phyloP scores from a whole-genome alignment of 2,329 filamentous ascomycete genomes.

The Fusarium buxicola region DNA sequence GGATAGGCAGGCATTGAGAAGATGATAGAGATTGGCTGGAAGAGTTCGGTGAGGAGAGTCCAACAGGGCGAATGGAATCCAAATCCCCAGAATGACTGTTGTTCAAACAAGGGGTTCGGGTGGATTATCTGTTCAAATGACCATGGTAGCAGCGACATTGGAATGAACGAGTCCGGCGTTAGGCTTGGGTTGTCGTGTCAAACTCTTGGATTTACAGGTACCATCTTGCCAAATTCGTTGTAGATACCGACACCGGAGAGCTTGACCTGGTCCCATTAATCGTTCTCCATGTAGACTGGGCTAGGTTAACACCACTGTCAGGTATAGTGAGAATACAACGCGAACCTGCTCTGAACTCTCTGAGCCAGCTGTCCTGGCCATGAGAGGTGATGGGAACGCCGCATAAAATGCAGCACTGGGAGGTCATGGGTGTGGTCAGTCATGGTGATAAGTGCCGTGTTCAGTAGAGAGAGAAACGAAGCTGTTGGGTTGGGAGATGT shows the following conservation, averaged over 20 bases:
- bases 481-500: too few species aligned
- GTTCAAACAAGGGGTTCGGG: not conserved
- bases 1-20: conserved; percentile 22
- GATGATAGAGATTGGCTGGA: not conserved
- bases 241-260: not conserved
- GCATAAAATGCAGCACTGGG: too few species aligned
- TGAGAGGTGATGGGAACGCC: too few species aligned
- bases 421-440: too few species aligned
- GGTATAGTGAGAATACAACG: too few species aligned
- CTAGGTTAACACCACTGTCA: not conserved
- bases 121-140: not conserved
- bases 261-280: not conserved
- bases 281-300: not conserved
- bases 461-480: too few species aligned
- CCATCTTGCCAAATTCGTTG: not conserved
- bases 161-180: not conserved
- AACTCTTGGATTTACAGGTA: not conserved
- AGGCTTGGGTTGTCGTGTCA: not conserved
- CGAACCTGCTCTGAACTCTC: too few species aligned
- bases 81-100: conserved; percentile 20
- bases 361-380: too few species aligned
- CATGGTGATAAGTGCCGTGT: too few species aligned
- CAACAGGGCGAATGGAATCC: conserved; percentile 26
- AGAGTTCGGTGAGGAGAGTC: conserved; percentile 8
- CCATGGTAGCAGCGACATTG: not conserved